Conservation (phyloP, 495 filamentous ascomycete genomes). For the Neurospora sp. region DNA sequence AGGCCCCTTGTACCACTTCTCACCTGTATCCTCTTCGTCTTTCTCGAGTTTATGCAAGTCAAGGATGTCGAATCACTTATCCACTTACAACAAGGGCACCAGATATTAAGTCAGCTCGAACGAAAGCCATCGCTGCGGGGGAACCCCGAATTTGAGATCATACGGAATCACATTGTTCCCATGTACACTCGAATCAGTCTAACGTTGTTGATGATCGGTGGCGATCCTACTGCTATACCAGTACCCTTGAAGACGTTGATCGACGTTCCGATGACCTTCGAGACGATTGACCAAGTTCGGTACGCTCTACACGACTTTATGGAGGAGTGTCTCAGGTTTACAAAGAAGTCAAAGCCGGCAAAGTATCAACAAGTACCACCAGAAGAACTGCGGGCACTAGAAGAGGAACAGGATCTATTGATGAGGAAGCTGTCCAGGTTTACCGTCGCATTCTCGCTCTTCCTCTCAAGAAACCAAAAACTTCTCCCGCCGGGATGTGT, state of each 20-base stretch:
- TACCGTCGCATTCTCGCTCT: slow-evolving; percentile 25
- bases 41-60: slow-evolving; percentile 46
- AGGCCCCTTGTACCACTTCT: slow-evolving; percentile 40
- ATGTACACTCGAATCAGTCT: slow-evolving; percentile 34
- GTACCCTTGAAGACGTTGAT: slow-evolving; percentile 19
- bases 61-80: slow-evolving; percentile 35
- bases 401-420: slow-evolving; percentile 20
- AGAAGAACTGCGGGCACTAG: slow-evolving; percentile 18
- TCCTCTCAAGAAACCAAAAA: slow-evolving; percentile 10
- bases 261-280: slow-evolving; percentile 21
- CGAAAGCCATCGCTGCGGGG: slow-evolving; percentile 11
- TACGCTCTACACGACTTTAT: slow-evolving; percentile 27
- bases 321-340: slow-evolving; percentile 24
- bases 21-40: slow-evolving; percentile 49
- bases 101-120: slow-evolving; percentile 28
- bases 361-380: slow-evolving; percentile 13
- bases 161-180: slow-evolving; percentile 32
- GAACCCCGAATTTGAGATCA: slow-evolving; percentile 23
- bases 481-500: slow-evolving; percentile 16
- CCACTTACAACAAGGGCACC: slow-evolving; percentile 31
- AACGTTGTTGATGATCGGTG: slow-evolving; percentile 27
- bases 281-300: slow-evolving; percentile 19
- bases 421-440: slow-evolving; percentile 22
- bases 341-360: slow-evolving; percentile 16
- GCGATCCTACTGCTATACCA: slow-evolving; percentile 19